phyloP scores from a whole-genome alignment of 1,139 yeast genomes.

The Lodderomyces jiufengensis region DNA sequence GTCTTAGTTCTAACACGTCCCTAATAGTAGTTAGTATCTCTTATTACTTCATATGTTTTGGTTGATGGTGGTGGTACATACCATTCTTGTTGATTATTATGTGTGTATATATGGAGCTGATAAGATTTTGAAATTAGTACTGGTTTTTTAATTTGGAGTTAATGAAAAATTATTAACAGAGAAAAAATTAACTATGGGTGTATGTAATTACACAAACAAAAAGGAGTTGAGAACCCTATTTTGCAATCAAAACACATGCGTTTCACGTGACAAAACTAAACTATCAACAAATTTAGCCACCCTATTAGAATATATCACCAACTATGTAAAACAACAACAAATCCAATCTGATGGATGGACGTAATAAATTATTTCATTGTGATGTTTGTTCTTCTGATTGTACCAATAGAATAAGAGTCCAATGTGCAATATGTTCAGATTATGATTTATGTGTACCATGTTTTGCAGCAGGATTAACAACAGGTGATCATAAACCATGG shows the following conservation, averaged over 20 bases:
- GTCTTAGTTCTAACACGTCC: conserved; percentile 99
- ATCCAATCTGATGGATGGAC: conserved; percentile 32
- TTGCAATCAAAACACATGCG: neutral
- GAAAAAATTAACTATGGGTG: too few species aligned
- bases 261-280: neutral
- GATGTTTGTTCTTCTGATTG: conserved; percentile 95
- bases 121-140: too few species aligned
- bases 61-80: conserved; percentile 21
- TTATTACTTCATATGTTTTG: neutral
- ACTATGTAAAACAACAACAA: too few species aligned
- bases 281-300: neutral
- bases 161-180: conserved; percentile 1
- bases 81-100: conserved; percentile 36
- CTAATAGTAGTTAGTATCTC: conserved; percentile 43
- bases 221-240: neutral
- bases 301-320: conserved; percentile 1
- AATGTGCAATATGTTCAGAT: conserved; percentile 90
- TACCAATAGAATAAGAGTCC: conserved; percentile 82
- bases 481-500: conserved; percentile 89
- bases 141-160: neutral
- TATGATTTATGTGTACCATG: conserved; percentile 97
- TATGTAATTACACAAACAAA: neutral
- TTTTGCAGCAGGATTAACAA: conserved; percentile 76
- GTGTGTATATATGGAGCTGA: conserved; percentile 18
- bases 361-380: conserved; percentile 70